These are phyloP conservation scores for Calycina marina DNA, from an alignment of 2,329 filamentous ascomycete species.

Conservation along the genomic window DNA sequence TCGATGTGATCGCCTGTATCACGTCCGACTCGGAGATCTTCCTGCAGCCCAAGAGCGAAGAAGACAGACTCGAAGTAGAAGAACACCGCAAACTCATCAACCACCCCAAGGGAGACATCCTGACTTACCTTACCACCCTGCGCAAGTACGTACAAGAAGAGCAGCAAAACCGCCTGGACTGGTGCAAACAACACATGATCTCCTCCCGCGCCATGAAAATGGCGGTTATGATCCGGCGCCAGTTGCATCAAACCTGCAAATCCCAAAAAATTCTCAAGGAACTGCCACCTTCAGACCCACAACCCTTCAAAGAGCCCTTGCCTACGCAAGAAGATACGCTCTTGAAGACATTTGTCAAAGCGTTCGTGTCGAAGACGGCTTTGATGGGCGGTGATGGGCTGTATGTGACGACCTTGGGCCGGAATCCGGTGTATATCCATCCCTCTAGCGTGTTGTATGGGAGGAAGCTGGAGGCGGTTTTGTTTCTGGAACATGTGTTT, in stretches of 20 bases:
- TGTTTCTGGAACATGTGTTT: slow-evolving; percentile 54
- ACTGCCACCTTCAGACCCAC: slow-evolving; percentile 34
- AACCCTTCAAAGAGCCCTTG: slow-evolving; percentile 38
- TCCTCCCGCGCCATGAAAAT: slow-evolving; percentile 47
- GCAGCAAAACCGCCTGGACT: slow-evolving; percentile 31
- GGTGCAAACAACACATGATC: slow-evolving; percentile 43
- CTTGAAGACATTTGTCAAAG: slow-evolving; percentile 46
- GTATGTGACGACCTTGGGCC: slow-evolving; percentile 44
- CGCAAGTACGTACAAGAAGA: slow-evolving; percentile 45
- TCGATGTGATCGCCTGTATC: slow-evolving; percentile 64
- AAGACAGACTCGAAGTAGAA: slow-evolving; percentile 38
- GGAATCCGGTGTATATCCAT: slow-evolving; percentile 46
- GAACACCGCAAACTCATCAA: slow-evolving; percentile 40
- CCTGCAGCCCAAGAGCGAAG: slow-evolving; percentile 41
- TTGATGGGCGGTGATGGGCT: slow-evolving; percentile 43
- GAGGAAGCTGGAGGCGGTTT: slow-evolving; percentile 48
- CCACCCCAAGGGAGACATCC: slow-evolving; percentile 48
- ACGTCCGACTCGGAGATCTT: slow-evolving; percentile 51
- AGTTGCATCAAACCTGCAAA: slow-evolving; percentile 41
- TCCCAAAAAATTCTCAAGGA: slow-evolving; percentile 31
- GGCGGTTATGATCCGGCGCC: slow-evolving; percentile 45
- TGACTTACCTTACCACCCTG: slow-evolving; percentile 49
- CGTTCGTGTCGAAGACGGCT: slow-evolving; percentile 46
- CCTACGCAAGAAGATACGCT: slow-evolving; percentile 39
- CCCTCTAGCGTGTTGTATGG: slow-evolving; percentile 48